phyloP scores from a whole-genome alignment of 2,329 filamentous ascomycete genomes.

The Daldinia sp. region DNA sequence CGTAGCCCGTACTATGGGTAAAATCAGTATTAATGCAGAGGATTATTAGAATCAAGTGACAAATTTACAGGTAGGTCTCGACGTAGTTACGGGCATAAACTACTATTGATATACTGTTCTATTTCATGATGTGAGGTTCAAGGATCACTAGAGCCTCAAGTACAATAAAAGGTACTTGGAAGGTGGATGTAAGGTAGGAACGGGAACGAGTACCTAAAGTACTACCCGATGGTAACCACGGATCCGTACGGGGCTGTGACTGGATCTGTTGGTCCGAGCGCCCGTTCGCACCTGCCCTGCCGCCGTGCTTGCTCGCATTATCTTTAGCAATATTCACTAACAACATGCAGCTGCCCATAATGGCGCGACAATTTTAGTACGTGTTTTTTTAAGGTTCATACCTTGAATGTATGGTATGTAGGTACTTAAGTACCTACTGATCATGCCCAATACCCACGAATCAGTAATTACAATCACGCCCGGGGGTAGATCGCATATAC shows the following conservation, averaged over 20 bases:
- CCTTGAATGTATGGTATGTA: not conserved
- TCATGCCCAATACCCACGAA: not conserved
- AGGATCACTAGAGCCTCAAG: constrained; percentile 26
- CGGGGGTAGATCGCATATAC: constrained; percentile 12
- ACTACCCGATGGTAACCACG: not conserved
- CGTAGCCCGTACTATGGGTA: not conserved
- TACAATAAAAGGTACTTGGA: constrained; percentile 17
- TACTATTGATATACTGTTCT: not conserved
- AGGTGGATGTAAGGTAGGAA: not conserved
- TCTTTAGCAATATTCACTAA: not conserved
- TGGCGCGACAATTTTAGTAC: not conserved
- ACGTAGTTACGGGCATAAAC: not conserved
- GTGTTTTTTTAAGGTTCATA: not conserved
- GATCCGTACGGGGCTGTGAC: not conserved
- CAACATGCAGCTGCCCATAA: not conserved
- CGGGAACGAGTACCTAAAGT: no score
- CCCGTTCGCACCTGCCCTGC: not conserved
- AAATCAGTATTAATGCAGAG: not conserved
- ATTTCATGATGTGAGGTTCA: constrained; percentile 24
- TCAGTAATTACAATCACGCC: constrained; percentile 12
- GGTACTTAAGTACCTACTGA: no score
- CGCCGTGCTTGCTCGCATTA: no score
- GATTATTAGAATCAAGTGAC: not conserved
- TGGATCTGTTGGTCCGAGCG: constrained; percentile 8
- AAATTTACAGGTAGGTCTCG: not conserved